Conservation (phyloP, 805 yeast species). For the Pichia occidentalis region DNA sequence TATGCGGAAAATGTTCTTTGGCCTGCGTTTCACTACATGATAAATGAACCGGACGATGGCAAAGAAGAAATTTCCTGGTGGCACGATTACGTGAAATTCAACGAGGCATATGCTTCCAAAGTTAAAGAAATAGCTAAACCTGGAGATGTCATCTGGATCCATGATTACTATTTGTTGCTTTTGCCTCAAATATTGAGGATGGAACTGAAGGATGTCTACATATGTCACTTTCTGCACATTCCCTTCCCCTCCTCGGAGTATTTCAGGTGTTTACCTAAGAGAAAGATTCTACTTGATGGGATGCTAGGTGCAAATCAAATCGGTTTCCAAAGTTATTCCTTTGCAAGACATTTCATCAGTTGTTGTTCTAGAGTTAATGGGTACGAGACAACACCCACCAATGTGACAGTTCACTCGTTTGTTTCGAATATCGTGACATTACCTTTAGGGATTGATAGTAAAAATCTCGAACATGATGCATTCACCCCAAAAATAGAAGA, state of each 20-base stretch:
- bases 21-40: conserved; percentile 94
- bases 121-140: conserved; percentile 67
- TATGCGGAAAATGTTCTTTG: conserved; percentile 88
- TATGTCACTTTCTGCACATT: conserved; percentile 76
- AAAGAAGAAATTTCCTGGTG: conserved; percentile 64
- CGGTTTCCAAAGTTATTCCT: conserved; percentile 80
- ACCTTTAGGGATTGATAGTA: conserved; percentile 87
- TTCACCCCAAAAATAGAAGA: conserved; percentile 45
- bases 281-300: conserved; percentile 80
- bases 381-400: conserved; percentile 54
- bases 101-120: conserved; percentile 82
- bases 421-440: conserved; percentile 65
- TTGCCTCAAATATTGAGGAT: conserved; percentile 79
- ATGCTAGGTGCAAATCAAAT: conserved; percentile 84
- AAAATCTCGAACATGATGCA: conserved; percentile 58
- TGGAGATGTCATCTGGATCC: conserved; percentile 91
- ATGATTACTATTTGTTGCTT: conserved; percentile 78
- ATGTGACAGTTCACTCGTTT: conserved; percentile 69
- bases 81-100: conserved; percentile 85
- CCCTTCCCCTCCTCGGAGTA: conserved; percentile 97
- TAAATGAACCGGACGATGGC: conserved; percentile 66
- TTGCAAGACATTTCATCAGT: conserved; percentile 84
- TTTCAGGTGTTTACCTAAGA: conserved; percentile 79
- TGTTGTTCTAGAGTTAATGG: conserved; percentile 87
- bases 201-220: conserved; percentile 64